Base-by-base conservation (phyloP, 202 grass and related monocot species). In the Musa balbisiana region DNA sequence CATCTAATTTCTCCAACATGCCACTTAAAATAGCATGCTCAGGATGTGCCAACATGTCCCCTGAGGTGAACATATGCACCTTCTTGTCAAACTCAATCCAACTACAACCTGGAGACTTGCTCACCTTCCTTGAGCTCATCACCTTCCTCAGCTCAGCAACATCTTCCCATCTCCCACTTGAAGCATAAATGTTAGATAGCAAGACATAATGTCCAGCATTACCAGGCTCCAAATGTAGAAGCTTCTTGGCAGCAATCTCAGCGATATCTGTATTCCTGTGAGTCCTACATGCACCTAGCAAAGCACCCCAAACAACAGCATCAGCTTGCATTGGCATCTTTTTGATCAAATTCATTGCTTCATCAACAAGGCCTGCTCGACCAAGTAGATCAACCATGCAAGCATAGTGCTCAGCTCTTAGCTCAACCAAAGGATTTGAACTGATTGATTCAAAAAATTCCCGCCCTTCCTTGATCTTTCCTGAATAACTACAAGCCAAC, bases 331-430 rank as follows among this genome's bases (percentile, higher is more conserved):
- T 17, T 26, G 84, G 77, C 84, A 92, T 92, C 12, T 77, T 85
- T 29, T 74, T 81, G 67, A 89, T 89, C 82, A 92, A 74, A 83
- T 85, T 75, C 66, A 89, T 67, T 71, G 90, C 90, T 87, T 92
- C 87, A 3, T 85, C 75, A 21, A 89, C 55, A 67, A 60, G 67
- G 64, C 90, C 84, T 73, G 84, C 80, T 73, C 84, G 90, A 74
- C 90, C 87, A 85, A 92, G 84, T 77, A 89, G 82, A 85, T 92
- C 90, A 72, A 89, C 86, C 90, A 92, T 87, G 54, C 87, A 87
- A 79, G 87, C 76, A 85, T 92, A 92, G 72, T 89, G 90, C 72
- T 87, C 90, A 8, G 56, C 29, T 77, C 84, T 81, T 76, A 80
- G 84, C 67, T 43, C 29, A 64, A 85, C 77, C 54, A 33, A 33